These are phyloP conservation scores for Pichia kluyveri DNA, from an alignment of 805 yeast species.

Conservation along the genomic window DNA sequence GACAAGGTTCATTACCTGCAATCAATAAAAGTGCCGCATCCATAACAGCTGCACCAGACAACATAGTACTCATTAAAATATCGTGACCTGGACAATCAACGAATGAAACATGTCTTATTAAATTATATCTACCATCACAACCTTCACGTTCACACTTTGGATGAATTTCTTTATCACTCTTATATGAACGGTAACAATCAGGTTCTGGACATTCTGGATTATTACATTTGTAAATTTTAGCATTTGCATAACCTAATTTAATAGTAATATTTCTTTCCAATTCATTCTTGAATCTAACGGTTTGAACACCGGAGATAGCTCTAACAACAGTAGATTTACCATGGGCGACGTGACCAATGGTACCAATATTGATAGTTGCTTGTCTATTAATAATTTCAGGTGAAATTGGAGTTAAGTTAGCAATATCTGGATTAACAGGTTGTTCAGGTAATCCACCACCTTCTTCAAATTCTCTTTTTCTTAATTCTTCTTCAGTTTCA, in stretches of 20 bases:
- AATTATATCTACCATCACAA: constrained; percentile 78
- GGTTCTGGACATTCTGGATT: constrained; percentile 85
- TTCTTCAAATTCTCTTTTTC: constrained; percentile 83
- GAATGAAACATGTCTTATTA: constrained; percentile 94
- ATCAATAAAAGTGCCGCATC: constrained; percentile 94
- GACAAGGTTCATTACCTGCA: constrained; percentile 99
- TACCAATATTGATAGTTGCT: constrained; percentile 98
- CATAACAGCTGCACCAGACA: constrained; percentile 99
- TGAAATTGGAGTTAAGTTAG: constrained; percentile 73
- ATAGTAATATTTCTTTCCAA: constrained; percentile 98
- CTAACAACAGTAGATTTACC: constrained; percentile 98
- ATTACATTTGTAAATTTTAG: constrained; percentile 92
- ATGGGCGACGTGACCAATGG: constrained; percentile 98
- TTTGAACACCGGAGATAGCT: constrained; percentile 97
- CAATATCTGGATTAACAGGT: constrained; percentile 81
- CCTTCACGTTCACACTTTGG: constrained; percentile 89
- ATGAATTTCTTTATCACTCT: constrained; percentile 87
- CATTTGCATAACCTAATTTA: constrained; percentile 97
- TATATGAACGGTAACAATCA: constrained; percentile 88
- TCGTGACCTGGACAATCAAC: constrained; percentile 99
- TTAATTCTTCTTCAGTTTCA: constrained; percentile 60
- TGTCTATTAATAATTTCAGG: constrained; percentile 97
- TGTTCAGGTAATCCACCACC: constrained; percentile 99
- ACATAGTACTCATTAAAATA: constrained; percentile 99
- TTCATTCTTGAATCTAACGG: constrained; percentile 98